Percentiles rank a stretch among this genome's conserved stretches.
Conservation (phyloP, 768 basidiomycete species). For the Phanerochaete sordida region DNA sequence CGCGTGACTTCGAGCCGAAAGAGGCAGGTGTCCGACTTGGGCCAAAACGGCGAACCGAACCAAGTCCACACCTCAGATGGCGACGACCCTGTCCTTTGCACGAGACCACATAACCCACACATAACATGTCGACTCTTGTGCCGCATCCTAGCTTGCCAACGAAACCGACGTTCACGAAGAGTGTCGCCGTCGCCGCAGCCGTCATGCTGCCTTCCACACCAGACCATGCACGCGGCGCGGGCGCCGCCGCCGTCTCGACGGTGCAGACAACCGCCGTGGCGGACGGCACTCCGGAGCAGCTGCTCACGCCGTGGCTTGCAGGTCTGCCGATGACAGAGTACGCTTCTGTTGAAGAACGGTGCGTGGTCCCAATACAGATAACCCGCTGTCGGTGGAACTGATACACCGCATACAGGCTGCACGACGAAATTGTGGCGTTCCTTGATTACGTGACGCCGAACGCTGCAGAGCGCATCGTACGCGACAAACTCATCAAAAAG, state of each 20-base stretch:
- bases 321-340: slow-evolving; percentile 23
- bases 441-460: slow-evolving; percentile 52
- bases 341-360: slow-evolving; percentile 31
- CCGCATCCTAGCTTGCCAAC: not conserved
- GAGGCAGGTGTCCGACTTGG: not conserved
- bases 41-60: not conserved
- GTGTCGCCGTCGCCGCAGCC: too few relatives aligned
- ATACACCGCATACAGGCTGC: slow-evolving; percentile 40
- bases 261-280: not conserved
- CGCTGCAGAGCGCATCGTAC: slow-evolving; percentile 44
- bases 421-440: slow-evolving; percentile 61
- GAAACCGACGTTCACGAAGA: not conserved
- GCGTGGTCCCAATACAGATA: not conserved
- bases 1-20: not conserved
- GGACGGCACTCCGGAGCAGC: not conserved
- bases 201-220: not conserved
- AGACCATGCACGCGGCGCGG: not conserved
- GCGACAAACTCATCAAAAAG: slow-evolving; percentile 41
- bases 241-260: too few relatives aligned
- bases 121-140: not conserved
- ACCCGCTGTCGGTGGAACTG: not conserved
- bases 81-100: not conserved
- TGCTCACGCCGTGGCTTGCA: slow-evolving; percentile 22
- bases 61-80: not conserved
- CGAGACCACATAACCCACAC: not conserved